Percentiles rank a stretch among this genome's conserved stretches.
Conservation (phyloP, 345 rosid genomes). For the Turnera subulata region DNA sequence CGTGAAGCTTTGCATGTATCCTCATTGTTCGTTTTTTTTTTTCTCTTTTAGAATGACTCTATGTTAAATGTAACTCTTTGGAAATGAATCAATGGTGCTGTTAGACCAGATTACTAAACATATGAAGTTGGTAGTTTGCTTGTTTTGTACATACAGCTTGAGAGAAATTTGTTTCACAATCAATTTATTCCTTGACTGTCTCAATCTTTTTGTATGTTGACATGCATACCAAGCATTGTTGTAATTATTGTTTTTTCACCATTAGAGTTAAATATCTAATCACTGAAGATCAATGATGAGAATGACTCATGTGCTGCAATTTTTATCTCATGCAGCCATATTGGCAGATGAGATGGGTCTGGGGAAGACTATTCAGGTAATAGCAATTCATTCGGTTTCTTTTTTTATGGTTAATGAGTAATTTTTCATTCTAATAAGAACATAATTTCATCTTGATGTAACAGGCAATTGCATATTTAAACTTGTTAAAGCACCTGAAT, state of each 20-base stretch:
- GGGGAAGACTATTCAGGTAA: constrained; percentile 97
- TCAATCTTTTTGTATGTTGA: too few species aligned
- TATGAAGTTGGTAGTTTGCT: too few species aligned
- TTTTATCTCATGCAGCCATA: constrained; percentile 63
- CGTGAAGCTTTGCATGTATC: too few species aligned
- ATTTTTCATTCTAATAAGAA: not conserved
- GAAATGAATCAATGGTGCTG: too few species aligned
- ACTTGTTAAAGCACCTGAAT: constrained; percentile 65
- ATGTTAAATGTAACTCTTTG: not conserved
- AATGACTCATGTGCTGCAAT: constrained; percentile 12
- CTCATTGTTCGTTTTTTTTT: too few species aligned
- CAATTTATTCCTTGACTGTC: too few species aligned
- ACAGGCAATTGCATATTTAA: constrained; percentile 89
- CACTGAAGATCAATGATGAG: constrained; percentile 2
- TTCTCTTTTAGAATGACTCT: too few species aligned
- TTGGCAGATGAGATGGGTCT: constrained; percentile 99
- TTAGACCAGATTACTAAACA: too few species aligned
- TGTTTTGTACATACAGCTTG: too few species aligned
- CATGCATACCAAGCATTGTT: too few species aligned
- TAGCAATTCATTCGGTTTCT: constrained; percentile 7
- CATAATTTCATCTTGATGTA: constrained; percentile 16
- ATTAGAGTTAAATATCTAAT: constrained; percentile 4
- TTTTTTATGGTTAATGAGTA: not conserved
- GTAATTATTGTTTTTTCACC: too few species aligned
- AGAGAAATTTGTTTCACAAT: too few species aligned